phyloP scores from a whole-genome alignment of 805 yeast genomes.

The Candida insectalens region DNA sequence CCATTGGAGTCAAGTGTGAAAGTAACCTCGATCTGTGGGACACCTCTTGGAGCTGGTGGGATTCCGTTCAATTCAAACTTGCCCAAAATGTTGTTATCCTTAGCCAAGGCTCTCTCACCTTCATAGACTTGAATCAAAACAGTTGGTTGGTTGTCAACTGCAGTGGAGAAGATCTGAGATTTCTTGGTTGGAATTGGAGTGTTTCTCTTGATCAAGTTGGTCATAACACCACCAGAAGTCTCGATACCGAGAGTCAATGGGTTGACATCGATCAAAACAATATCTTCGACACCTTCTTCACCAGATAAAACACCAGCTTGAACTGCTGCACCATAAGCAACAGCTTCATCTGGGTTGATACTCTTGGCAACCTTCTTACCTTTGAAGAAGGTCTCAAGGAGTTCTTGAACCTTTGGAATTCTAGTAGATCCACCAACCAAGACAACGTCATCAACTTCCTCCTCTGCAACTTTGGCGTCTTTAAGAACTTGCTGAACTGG shows the following conservation, averaged over 20 bases:
- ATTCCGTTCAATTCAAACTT: slow-evolving; percentile 80
- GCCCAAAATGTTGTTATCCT: slow-evolving; percentile 85
- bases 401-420: slow-evolving; percentile 96
- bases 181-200: slow-evolving; percentile 94
- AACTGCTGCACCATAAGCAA: slow-evolving; percentile 98
- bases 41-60: slow-evolving; percentile 90
- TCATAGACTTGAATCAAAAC: slow-evolving; percentile 90
- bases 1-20: slow-evolving; percentile 83
- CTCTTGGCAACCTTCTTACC: slow-evolving; percentile 97
- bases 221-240: slow-evolving; percentile 97
- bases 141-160: slow-evolving; percentile 93
- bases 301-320: slow-evolving; percentile 98
- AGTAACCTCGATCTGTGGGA: slow-evolving; percentile 86
- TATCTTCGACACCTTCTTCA: slow-evolving; percentile 87
- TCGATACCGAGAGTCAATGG: slow-evolving; percentile 94
- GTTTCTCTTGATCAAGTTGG: slow-evolving; percentile 88
- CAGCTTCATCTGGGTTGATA: slow-evolving; percentile 99
- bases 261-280: slow-evolving; percentile 84
- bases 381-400: slow-evolving; percentile 80
- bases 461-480: slow-evolving; percentile 82
- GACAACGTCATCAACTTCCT: slow-evolving; percentile 89
- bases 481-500: slow-evolving; percentile 94
- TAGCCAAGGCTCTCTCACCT: slow-evolving; percentile 93
- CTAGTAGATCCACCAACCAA: slow-evolving; percentile 99
- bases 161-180: slow-evolving; percentile 91